Evolutionary conservation across 2,329 filamentous ascomycete species (phyloP), one percentile per base, ranked within the genome.

Genomic region (Aspergillus awamori): DNA sequence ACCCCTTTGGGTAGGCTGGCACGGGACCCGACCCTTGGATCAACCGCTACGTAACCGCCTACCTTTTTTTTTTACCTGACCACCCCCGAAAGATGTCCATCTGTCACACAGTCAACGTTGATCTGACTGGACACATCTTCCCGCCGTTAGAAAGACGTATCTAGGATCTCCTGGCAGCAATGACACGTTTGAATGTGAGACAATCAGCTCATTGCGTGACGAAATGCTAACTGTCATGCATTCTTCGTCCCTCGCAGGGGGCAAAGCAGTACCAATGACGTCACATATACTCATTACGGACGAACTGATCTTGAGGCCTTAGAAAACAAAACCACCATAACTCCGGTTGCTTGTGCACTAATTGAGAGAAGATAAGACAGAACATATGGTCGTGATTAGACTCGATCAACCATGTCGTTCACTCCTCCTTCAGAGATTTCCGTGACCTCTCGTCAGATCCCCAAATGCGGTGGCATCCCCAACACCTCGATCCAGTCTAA

Each of bases 401-500:
- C 15, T 38, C 38, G 24, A 15, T 36, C 47, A 48, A 48, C 24
- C 41, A 77, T 77, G 73, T 60, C 67, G 28, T 82, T 67, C 78
- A 77, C 8, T 76, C 83, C 13, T 20, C 75, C 86, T 15, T 74
- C 79, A 33, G 76, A 83, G 3, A 80, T 91, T 59, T 77, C 76
- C 30, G 78, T 89, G n/a, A 84, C 84, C 39, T 80, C 77, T 17
- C 82, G 88, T 71, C 77, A 81, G 26, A 90, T 91, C 61, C 83
- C 86, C 4, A 76, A 82, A 11, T 82, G 87, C 73, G 72, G 75
- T 26, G 76, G 80, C 5, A 80, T 86, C 38, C 88, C 89, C 20
- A 91, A 91, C 72, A 89, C 87, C 41, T 85, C 84, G 5, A 82
- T 89, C 58, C 84, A 87, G 69, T 76, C 82, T 58, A 86, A 86